Percentiles rank a stretch among this genome's conserved stretches.
phyloP scores from a whole-genome alignment of 1,139 yeast species.

The Arxiozyma telluris region DNA sequence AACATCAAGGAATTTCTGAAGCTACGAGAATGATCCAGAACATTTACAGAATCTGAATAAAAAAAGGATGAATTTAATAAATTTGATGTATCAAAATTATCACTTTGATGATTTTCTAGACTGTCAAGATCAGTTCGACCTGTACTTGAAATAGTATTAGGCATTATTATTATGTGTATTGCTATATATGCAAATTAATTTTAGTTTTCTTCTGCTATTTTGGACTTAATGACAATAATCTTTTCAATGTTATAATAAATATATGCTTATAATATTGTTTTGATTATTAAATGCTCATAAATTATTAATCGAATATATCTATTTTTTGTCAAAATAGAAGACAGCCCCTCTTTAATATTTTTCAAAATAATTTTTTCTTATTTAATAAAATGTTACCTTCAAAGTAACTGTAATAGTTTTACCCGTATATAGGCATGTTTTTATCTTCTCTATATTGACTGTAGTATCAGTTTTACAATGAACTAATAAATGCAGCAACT shows the following conservation, averaged over 20 bases:
- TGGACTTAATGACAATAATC: background rate
- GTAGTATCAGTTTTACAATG: background rate
- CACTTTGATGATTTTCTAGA: background rate
- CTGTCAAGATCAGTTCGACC: too few relatives aligned
- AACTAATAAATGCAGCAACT: background rate
- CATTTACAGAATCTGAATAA: slow-evolving; percentile 26
- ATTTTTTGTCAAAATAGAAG: background rate
- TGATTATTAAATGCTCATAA: background rate
- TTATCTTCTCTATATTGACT: background rate
- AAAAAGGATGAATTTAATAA: slow-evolving; percentile 19
- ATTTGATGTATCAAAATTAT: slow-evolving; percentile 8
- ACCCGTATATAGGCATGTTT: background rate
- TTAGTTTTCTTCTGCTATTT: background rate
- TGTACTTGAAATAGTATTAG: background rate
- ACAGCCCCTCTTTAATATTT: background rate
- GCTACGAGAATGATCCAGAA: slow-evolving; percentile 38
- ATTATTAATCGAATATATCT: too few relatives aligned
- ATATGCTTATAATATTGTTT: background rate
- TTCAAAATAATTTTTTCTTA: too few relatives aligned
- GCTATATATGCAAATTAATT: too few relatives aligned
- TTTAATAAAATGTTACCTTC: background rate
- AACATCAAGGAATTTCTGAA: slow-evolving; percentile 33
- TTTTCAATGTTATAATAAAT: background rate
- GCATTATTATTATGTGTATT: background rate
- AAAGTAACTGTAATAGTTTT: background rate